Base-by-base conservation (phyloP, 306 rosid genomes). In the Prunus salicina region DNA sequence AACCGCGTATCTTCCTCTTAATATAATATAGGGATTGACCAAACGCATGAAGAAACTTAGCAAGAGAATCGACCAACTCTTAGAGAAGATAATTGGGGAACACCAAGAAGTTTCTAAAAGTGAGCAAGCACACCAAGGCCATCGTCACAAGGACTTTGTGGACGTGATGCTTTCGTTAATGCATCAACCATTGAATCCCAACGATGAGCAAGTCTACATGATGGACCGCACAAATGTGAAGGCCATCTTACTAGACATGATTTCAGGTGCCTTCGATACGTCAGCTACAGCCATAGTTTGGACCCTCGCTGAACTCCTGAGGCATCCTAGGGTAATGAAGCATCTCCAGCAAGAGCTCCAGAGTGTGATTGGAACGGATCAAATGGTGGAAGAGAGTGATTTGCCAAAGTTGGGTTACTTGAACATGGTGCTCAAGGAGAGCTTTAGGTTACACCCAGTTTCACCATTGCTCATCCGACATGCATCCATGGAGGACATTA, bases 231-330 rank as follows among this genome's bases (percentile, higher is more conserved):
- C 82, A 10, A 72, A 80, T 58, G 81, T 78, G 75, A 88, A 88
- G 64, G 88, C 87, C 45, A 41, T 84, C 28, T 2, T 81, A 27
- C 0, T 77, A 0, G 82, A 81, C 63, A 76, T 89, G 87, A 50
- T 89, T 15, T 11, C 8, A 0, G 88, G 14, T 7, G 65, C 83
- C 58, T 9, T 58, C 0, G 86, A 78, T 15, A 78, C 74, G 6
- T 10, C 82, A 0, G 52, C 77, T 1, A 47, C 72, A 0, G 12
- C 68, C 0, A 19, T 80, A 7, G 69, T 65, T 4, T 89, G 91
- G 93, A 75, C 52, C n/a, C 38, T 89, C 14, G 71, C 93, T 1
- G 87, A 78, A 56, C 84, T 87, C 45, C 10, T 87, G 6, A 82
- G 69, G 66, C 64, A 89, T 71, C 89, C 87, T 10, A 71, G 61